These are phyloP conservation scores for Solanum hybrid DNA, from an alignment of 305 asterid genomes.

Conservation along the genomic window DNA sequence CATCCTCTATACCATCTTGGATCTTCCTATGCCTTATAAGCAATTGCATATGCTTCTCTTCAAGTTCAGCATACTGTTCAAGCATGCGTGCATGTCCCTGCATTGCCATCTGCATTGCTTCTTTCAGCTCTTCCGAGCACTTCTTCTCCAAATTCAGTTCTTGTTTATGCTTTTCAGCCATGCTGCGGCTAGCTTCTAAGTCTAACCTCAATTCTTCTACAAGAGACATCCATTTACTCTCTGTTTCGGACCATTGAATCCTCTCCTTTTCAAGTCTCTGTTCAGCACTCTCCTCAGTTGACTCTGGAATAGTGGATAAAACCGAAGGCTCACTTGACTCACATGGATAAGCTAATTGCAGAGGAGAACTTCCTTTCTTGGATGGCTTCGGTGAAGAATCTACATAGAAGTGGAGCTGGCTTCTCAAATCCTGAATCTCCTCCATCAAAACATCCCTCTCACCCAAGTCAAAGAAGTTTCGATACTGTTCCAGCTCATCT, in stretches of 20 bases:
- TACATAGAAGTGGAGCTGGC: slow-evolving; percentile 67
- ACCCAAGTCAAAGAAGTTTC: slow-evolving; percentile 86
- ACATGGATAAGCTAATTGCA: slow-evolving; percentile 53
- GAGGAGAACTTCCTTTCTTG: slow-evolving; percentile 46
- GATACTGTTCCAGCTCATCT: slow-evolving; percentile 77
- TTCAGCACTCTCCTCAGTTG: slow-evolving; percentile 44
- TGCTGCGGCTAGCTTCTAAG: slow-evolving; percentile 52
- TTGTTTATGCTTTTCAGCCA: slow-evolving; percentile 59
- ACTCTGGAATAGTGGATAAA: slow-evolving; percentile 34
- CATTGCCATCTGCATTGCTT: slow-evolving; percentile 98
- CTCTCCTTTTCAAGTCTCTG: slow-evolving; percentile 68
- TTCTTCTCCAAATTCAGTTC: slow-evolving; percentile 74
- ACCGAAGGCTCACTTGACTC: slow-evolving; percentile 43
- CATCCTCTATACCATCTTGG: slow-evolving; percentile 84
- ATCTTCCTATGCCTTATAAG: slow-evolving; percentile 72
- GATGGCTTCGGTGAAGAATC: slow-evolving; percentile 56
- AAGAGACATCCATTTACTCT: slow-evolving; percentile 80
- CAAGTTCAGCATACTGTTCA: slow-evolving; percentile 95
- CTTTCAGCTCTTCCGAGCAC: slow-evolving; percentile 88
- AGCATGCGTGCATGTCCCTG: slow-evolving; percentile 99
- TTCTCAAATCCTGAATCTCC: slow-evolving; percentile 80
- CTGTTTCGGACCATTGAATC: slow-evolving; percentile 70
- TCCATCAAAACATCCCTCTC: slow-evolving; percentile 91
- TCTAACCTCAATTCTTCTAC: slow-evolving; percentile 71
- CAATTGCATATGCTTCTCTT: slow-evolving; percentile 86